A percentile compares a stretch with the other conserved stretches of the same genome.
Conservation (phyloP, 495 filamentous ascomycete genomes). For the Penicillium lividum region DNA sequence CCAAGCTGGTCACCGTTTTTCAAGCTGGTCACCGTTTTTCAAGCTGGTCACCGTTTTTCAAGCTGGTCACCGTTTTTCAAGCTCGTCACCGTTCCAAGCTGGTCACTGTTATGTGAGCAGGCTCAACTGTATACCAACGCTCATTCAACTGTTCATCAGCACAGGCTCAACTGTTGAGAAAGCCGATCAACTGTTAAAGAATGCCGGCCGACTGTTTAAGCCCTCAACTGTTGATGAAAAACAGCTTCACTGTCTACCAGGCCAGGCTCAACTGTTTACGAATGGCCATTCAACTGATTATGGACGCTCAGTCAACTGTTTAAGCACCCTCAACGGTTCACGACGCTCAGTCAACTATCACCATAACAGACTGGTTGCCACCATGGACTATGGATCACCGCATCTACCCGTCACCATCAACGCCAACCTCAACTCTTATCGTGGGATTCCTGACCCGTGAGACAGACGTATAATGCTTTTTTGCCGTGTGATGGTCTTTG, state of each 20-base stretch:
- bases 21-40: neutral
- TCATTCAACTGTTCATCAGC: constrained; percentile 1
- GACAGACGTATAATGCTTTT: neutral
- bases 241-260: too few relatives aligned
- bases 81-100: neutral
- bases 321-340: neutral
- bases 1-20: neutral
- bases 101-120: neutral
- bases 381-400: neutral
- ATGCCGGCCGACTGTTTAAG: neutral
- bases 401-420: constrained; percentile 2
- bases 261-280: neutral
- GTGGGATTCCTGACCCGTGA: neutral
- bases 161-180: neutral
- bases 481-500: constrained; percentile 5
- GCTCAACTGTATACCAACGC: neutral
- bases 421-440: constrained; percentile 3
- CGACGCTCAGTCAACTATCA: neutral
- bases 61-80: neutral
- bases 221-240: neutral
- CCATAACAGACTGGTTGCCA: neutral
- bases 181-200: neutral
- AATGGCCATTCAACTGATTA: neutral
- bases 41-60: constrained; percentile 1
- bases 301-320: neutral